These are phyloP conservation scores for Rauvolfia tetraphylla DNA, from an alignment of 257 asterid species.

Conservation along the genomic window DNA sequence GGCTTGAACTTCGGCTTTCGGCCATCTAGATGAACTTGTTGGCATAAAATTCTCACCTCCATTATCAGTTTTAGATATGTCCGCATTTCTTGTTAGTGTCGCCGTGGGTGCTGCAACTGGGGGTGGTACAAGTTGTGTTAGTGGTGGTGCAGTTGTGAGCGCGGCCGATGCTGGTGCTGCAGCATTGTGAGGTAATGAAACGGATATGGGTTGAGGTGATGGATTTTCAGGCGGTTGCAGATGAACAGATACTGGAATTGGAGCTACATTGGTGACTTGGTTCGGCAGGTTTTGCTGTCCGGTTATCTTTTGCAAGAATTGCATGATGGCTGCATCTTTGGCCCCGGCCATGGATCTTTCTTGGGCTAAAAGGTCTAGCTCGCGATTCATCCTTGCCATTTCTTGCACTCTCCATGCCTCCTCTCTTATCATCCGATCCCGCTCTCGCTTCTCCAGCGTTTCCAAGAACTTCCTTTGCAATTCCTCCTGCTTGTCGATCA, in stretches of 20 bases:
- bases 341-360: conserved; percentile 81
- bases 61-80: conserved; percentile 23
- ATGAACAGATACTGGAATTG: conserved; percentile 21
- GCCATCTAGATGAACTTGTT: conserved; percentile 79
- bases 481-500: conserved; percentile 78
- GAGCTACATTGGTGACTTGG: conserved; percentile 19
- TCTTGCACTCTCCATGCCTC: conserved; percentile 90
- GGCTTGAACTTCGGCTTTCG: conserved; percentile 81
- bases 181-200: conserved; percentile 7
- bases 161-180: conserved; percentile 18
- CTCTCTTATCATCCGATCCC: conserved; percentile 67
- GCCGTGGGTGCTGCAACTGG: conserved; percentile 7
- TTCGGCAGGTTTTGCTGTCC: conserved; percentile 40
- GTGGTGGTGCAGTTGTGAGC: conserved; percentile 7
- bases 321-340: conserved; percentile 69
- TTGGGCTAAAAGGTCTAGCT: conserved; percentile 66
- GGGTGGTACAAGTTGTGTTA: conserved; percentile 7
- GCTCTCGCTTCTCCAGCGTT: conserved; percentile 66
- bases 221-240: conserved; percentile 17
- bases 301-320: conserved; percentile 59
- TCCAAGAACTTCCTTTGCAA: conserved; percentile 70
- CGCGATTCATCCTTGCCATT: conserved; percentile 60
- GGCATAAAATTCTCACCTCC: conserved; percentile 37
- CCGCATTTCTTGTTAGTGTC: conserved; percentile 16
- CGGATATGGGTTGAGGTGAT: conserved; percentile 11